Evolutionary conservation across 2,329 filamentous ascomycete genomes (phyloP), one percentile per base, ranked within the genome.

Genomic region (Pseudovirgaria hyperparasitica): DNA sequence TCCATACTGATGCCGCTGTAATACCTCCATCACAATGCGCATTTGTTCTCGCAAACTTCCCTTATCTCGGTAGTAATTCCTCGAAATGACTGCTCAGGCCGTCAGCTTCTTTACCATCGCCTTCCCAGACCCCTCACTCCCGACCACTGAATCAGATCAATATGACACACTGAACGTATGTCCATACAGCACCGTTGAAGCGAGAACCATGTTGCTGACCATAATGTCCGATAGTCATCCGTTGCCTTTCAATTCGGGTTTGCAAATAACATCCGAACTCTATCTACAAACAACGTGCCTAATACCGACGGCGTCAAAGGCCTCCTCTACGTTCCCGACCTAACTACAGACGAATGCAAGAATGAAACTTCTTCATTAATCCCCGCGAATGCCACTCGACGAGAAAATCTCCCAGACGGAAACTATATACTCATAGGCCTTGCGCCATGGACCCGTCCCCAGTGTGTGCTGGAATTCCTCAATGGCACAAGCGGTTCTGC

Each of bases 311-410:
- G 71, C 28, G 72, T 90, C 19, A 69, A 72, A 37, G 87, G 87
- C 34, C 68, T 94, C 10, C 66, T 96, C 31, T 96, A 90, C 50
- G 78, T 92, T 2, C 90, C 87, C 4, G 70, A 76, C 33, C 63
- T 93, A 21, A 48, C 45, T 8, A 49, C 63, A 30, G 66, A 77
- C 35, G 55, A 63, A 0, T 94, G 86, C 57, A 63, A 64, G 45
- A 59, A 71, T 10, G 54, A 68, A 24, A 72, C 77, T 22, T 64
- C 64, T 21, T 52, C 66, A n/a, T 73, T 77, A 39, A 65, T 94
- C 6, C 82, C 85, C 2, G 41, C 51, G 19, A 86, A 90, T 50
- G 82, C 74, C 29, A 92, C 82, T 9, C 72, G 77, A 10, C 67
- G 70, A 40, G 50, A 55, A n/a, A 67, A 90, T 42, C 68, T 94